phyloP scores from a whole-genome alignment of 306 rosid genomes.

The Dryas drummondii region DNA sequence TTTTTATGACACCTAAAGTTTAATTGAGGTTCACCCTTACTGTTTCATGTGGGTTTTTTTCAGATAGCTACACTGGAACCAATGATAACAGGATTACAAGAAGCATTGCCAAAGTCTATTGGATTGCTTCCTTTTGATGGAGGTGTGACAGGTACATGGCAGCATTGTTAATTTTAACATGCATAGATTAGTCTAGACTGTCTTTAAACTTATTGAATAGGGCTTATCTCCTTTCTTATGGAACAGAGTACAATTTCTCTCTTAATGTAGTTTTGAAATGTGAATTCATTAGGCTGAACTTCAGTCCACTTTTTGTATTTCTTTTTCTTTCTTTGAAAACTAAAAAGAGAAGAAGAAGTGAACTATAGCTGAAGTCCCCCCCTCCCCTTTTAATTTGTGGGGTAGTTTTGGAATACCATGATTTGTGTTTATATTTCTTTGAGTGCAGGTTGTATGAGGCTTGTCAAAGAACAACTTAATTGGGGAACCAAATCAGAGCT shows the following conservation, averaged over 20 bases:
- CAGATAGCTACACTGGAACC: constrained; percentile 91
- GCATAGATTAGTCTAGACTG: neutral
- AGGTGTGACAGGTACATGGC: constrained; percentile 74
- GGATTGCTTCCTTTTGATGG: constrained; percentile 98
- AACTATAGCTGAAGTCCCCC: neutral
- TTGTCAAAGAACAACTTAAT: constrained; percentile 83
- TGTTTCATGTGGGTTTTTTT: constrained; percentile 26
- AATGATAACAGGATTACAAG: constrained; percentile 87
- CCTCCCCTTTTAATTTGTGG: neutral
- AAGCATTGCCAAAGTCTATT: constrained; percentile 88
- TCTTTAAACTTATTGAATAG: neutral
- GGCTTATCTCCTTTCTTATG: neutral
- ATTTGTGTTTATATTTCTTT: constrained; percentile 26
- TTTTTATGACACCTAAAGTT: neutral
- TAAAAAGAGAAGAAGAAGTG: no score
- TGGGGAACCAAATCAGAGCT: constrained; percentile 89
- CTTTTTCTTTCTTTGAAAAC: neutral
- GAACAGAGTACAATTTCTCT: neutral
- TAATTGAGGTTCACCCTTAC: constrained; percentile 22
- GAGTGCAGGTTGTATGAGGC: constrained; percentile 75
- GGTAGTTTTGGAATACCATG: constrained; percentile 5
- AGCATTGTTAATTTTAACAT: neutral
- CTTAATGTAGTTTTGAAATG: neutral
- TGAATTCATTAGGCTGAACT: neutral
- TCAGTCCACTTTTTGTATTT: neutral